Base-by-base conservation (phyloP, 805 yeast genomes). In the Pichia phayaonensis region DNA sequence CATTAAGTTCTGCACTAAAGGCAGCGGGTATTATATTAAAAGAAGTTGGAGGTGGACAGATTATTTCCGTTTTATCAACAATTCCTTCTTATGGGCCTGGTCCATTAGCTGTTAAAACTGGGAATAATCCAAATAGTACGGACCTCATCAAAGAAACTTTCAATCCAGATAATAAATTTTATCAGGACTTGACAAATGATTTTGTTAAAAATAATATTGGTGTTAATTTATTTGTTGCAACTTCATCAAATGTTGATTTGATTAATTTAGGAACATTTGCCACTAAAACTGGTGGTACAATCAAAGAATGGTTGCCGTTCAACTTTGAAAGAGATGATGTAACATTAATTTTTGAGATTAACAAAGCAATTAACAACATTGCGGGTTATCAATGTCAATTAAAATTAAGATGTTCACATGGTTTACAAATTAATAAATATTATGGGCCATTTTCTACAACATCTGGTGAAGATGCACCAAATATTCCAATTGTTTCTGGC, bases 71-170 rank as follows among this genome's bases (percentile, higher is more conserved):
- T 4, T 67, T 90, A 41, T 75, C 87, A 2, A 69, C 82, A 2
- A 65, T 89, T 40, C 97, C 99, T 8, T 76, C 87, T 1, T 75
- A 81, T 75, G 96, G 96, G 0, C 84, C 89, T 0, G 97, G 97
- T 4, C 72, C 76, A 11, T 72, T 84, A 48, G 68, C 71, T n/a
- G 68, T 66, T 49, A 79, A 74, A 57, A 70, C 70, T 4, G 7
- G 22, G 7, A 36, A 40, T n/a, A 64, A 65, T 52, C 65, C 65
- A 43, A 56, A 67, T 4, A 69, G 70, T 16, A 72, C 73, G 5
- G 72, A 78, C 22, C 60, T 66, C 24, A 71, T 72, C 18, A 64
- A 79, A 55, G 77, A 72, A 23, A 68, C 81, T 15, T 75, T 83
- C 57, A 71, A 76, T 23, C 76, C 89, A 7, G 81, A 80, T 45